phyloP scores from a whole-genome alignment of 495 filamentous ascomycete species.

The Penicillium pulvis region DNA sequence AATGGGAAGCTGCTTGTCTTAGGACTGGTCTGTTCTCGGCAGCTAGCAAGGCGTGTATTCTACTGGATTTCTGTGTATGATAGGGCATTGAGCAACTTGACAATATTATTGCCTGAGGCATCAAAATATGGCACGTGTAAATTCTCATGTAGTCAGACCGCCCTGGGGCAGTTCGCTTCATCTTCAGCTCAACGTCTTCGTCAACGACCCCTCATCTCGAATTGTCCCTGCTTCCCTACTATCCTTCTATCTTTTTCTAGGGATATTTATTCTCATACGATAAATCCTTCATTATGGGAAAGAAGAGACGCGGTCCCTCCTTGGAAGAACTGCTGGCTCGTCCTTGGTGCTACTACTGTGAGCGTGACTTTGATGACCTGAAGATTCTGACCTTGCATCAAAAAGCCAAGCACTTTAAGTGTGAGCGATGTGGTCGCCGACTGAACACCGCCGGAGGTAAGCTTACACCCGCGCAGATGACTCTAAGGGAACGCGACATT shows the following conservation, averaged over 20 bases:
- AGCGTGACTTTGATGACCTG: slow-evolving; percentile 95
- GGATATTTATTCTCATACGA: background rate
- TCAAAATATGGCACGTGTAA: slow-evolving; percentile 13
- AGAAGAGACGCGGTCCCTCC: slow-evolving; percentile 81
- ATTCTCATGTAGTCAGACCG: slow-evolving; percentile 13
- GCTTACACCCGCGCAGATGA: slow-evolving; percentile 27
- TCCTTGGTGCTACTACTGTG: slow-evolving; percentile 99
- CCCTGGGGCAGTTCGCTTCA: slow-evolving; percentile 13
- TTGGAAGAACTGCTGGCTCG: slow-evolving; percentile 84
- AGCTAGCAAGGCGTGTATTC: slow-evolving; percentile 19
- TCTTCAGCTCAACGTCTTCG: background rate
- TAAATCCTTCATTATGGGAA: slow-evolving; percentile 59
- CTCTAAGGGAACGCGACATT: slow-evolving; percentile 4
- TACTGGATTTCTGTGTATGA: slow-evolving; percentile 25
- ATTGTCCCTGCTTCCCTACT: background rate
- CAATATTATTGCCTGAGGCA: slow-evolving; percentile 4
- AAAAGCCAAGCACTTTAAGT: slow-evolving; percentile 98
- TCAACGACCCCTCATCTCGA: background rate
- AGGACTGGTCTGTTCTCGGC: background rate
- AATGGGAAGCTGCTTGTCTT: slow-evolving; percentile 5
- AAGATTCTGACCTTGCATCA: slow-evolving; percentile 96
- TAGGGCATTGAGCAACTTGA: slow-evolving; percentile 7
- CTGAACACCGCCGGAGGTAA: slow-evolving; percentile 94
- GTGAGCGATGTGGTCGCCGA: slow-evolving; percentile 81
- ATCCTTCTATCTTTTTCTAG: background rate